Evolutionary conservation across 768 basidiomycete genomes (phyloP).

Genomic region (Lactarius quietus): DNA sequence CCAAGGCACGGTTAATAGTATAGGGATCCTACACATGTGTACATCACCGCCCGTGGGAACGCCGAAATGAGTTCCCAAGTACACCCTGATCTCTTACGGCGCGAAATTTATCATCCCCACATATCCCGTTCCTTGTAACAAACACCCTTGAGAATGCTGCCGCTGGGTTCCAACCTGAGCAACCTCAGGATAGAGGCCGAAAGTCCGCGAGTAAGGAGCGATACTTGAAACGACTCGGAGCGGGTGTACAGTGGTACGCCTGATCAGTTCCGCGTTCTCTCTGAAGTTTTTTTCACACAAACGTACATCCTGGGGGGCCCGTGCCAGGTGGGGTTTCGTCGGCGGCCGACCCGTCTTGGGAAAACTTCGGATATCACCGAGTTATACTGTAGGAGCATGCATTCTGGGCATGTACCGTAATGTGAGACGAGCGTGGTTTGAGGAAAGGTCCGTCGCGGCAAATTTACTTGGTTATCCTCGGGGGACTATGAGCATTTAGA

Average conservation of each 20-base stretch:
- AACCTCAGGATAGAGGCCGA: background rate
- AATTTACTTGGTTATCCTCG: background rate
- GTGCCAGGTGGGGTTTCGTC: background rate
- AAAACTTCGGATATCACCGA: background rate
- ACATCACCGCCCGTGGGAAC: background rate
- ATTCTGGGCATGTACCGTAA: background rate
- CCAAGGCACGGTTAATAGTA: background rate
- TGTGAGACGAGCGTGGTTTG: constrained; percentile 26
- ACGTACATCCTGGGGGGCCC: background rate
- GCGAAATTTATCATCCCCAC: background rate
- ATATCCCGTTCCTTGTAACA: background rate
- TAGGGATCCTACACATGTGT: background rate
- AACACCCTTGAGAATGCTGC: background rate
- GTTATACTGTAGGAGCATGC: background rate
- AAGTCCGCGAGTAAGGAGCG: constrained; percentile 6
- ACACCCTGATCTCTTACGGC: background rate
- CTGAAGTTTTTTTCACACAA: background rate
- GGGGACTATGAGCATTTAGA: background rate
- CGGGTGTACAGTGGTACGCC: background rate
- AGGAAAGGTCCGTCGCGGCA: constrained; percentile 4
- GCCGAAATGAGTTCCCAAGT: background rate
- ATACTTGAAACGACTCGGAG: background rate
- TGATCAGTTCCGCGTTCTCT: background rate
- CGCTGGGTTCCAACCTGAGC: constrained; percentile 2
- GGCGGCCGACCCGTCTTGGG: background rate